Base-by-base conservation (phyloP, 768 basidiomycete genomes). In the Sutorius australiensis region DNA sequence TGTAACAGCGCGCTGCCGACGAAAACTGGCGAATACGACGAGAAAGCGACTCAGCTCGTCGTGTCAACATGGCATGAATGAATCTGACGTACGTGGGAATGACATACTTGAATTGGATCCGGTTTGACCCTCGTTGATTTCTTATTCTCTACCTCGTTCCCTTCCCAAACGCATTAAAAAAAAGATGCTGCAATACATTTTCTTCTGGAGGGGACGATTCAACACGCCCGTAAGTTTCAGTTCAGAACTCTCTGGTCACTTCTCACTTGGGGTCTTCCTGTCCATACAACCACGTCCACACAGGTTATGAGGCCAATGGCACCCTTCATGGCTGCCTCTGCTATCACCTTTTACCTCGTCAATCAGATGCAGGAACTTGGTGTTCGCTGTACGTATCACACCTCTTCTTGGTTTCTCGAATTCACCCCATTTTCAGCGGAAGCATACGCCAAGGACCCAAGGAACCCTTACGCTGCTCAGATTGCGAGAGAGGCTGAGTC, bases 401-500 rank as follows among this genome's bases (percentile, higher is more conserved):
- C 44, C 12, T 34, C 11, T 5, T 24, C 12, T 48, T 17, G 2
- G 6, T 3, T 8, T 5, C 40, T 43, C 30, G 1, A 7, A 12
- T 7, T 65, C 30, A 60, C 19, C 31, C 38, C 36, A 46, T 37
- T 53, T 53, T 24, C 54, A 89, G 89, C 87, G 54, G 79, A 80
- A 57, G 70, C 77, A 64, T 90, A 80, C 68, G 81, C 82, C 59
- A 84, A 82, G 61, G 87, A 92, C 67, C 81, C 89, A 32, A 82
- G 82, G 66, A 92, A 92, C 78, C 90, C 89, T 34, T 89, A 90
- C 71, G 86, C 85, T 10, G 83, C 82, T 21, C 80, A 86, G 64
- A 81, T 91, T 51, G 87, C 90, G 49, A 82, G 80, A 67, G 80
- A 87, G 67, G 57, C 60, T 2, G 73, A 86, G 66, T 63, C 62